Percentiles rank a stretch among this genome's conserved stretches.
Conservation (phyloP, 495 filamentous ascomycete genomes). For the Podospora pseudocomata region DNA sequence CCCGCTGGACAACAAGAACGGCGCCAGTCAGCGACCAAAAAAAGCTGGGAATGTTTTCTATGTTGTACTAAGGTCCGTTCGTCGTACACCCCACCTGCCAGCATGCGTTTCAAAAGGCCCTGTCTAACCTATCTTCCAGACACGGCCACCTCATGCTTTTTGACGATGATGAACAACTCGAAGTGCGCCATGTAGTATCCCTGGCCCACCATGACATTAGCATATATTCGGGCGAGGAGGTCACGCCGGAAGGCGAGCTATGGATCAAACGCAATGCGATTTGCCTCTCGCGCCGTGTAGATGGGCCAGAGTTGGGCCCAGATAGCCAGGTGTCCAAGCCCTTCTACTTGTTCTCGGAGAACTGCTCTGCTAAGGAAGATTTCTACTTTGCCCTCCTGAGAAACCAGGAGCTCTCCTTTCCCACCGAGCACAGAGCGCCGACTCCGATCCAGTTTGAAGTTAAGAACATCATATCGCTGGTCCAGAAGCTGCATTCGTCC, state of each 20-base stretch:
- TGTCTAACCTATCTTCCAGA: constrained; percentile 41
- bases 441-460: constrained; percentile 74
- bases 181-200: constrained; percentile 92
- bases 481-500: constrained; percentile 85
- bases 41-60: constrained; percentile 88
- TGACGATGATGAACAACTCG: constrained; percentile 80
- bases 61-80: constrained; percentile 73
- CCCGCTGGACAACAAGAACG: constrained; percentile 46
- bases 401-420: constrained; percentile 67
- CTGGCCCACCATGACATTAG: constrained; percentile 82
- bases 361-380: constrained; percentile 92
- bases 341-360: constrained; percentile 91
- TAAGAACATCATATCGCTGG: constrained; percentile 78
- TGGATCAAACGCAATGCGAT: constrained; percentile 96
- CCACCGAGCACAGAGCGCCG: constrained; percentile 57
- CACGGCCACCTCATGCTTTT: constrained; percentile 97
- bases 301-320: constrained; percentile 51
- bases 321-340: constrained; percentile 63
- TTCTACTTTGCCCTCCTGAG: constrained; percentile 92
- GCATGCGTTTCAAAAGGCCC: not conserved
- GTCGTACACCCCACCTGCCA: not conserved
- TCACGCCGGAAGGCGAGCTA: constrained; percentile 85
- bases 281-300: constrained; percentile 68
- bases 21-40: constrained; percentile 58
- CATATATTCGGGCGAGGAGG: constrained; percentile 76